Percentiles rank a stretch among this genome's conserved stretches.
These are phyloP conservation scores for Aquilaria agallochum DNA, from an alignment of 441 rosid species.

Conservation along the genomic window DNA sequence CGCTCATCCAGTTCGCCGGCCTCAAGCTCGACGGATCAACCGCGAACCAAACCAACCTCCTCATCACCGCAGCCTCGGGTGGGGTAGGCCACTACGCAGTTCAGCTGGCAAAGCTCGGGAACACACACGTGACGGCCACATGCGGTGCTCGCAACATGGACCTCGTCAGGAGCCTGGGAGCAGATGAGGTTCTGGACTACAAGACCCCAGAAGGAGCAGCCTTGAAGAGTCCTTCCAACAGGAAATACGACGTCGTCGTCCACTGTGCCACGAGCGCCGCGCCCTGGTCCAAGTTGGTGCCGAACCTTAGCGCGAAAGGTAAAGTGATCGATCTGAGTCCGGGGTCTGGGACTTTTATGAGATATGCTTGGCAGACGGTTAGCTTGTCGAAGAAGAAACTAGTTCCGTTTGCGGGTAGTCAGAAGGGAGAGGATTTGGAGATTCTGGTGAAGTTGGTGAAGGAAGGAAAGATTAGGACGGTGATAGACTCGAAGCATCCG, in stretches of 20 bases:
- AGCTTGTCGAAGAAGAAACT: slow-evolving; percentile 63
- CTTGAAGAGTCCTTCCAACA: slow-evolving; percentile 61
- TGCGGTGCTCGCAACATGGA: slow-evolving; percentile 71
- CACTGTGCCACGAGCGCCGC: slow-evolving; percentile 56
- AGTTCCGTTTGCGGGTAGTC: slow-evolving; percentile 31
- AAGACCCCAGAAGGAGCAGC: slow-evolving; percentile 67
- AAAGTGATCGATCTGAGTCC: slow-evolving; percentile 68
- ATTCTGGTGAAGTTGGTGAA: slow-evolving; percentile 42
- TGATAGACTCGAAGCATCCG: slow-evolving; percentile 54
- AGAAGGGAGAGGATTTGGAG: slow-evolving; percentile 44
- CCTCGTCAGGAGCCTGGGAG: slow-evolving; percentile 58
- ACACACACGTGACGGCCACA: slow-evolving; percentile 72
- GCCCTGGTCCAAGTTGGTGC: slow-evolving; percentile 56
- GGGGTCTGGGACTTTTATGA: slow-evolving; percentile 32
- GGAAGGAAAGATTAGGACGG: slow-evolving; percentile 63
- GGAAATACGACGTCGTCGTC: slow-evolving; percentile 60
- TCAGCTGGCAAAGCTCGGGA: slow-evolving; percentile 71
- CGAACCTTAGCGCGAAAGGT: slow-evolving; percentile 42
- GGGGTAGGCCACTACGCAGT: slow-evolving; percentile 79
- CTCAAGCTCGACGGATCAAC: slow-evolving; percentile 51
- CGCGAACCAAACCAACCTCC: slow-evolving; percentile 35
- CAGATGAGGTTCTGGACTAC: slow-evolving; percentile 74
- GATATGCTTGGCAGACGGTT: slow-evolving; percentile 47
- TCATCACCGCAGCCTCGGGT: slow-evolving; percentile 76
- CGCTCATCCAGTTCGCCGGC: slow-evolving; percentile 55